phyloP scores from a whole-genome alignment of 306 rosid species.

The Castanea mollissima region DNA sequence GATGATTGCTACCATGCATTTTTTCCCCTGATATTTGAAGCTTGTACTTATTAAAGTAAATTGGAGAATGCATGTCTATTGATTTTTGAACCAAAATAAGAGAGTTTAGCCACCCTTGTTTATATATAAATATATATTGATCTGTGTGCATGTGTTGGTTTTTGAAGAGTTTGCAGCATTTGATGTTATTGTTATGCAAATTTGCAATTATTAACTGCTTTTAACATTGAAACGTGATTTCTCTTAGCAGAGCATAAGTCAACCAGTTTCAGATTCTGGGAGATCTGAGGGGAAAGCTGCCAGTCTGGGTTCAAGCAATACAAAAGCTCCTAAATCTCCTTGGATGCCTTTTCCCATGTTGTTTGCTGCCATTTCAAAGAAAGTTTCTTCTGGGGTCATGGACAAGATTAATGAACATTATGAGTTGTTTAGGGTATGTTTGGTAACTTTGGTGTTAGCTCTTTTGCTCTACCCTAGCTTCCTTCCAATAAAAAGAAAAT shows the following conservation, averaged over 20 bases:
- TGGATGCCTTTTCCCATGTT: slow-evolving; percentile 81
- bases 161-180: not conserved
- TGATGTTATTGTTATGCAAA: slow-evolving; percentile 6
- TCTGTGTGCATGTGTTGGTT: too few relatives aligned
- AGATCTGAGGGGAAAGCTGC: slow-evolving; percentile 43
- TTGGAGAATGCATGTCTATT: not conserved
- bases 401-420: slow-evolving; percentile 43
- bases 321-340: slow-evolving; percentile 65
- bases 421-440: slow-evolving; percentile 54
- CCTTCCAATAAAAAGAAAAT: not conserved
- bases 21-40: not conserved
- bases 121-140: too few relatives aligned
- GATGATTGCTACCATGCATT: not conserved
- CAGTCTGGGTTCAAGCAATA: slow-evolving; percentile 39
- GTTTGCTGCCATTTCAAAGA: slow-evolving; percentile 56
- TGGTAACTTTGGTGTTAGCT: slow-evolving; percentile 5
- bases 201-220: slow-evolving; percentile 4
- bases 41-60: not conserved
- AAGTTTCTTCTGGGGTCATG: slow-evolving; percentile 50
- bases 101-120: not conserved
- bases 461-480: not conserved
- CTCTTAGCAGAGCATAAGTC: slow-evolving; percentile 25
- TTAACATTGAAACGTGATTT: slow-evolving; percentile 6
- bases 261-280: slow-evolving; percentile 30
- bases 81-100: not conserved